Percentiles rank a stretch among this genome's conserved stretches.
Evolutionary conservation across 257 asterid species (phyloP).

Genomic region (Lantana camara): DNA sequence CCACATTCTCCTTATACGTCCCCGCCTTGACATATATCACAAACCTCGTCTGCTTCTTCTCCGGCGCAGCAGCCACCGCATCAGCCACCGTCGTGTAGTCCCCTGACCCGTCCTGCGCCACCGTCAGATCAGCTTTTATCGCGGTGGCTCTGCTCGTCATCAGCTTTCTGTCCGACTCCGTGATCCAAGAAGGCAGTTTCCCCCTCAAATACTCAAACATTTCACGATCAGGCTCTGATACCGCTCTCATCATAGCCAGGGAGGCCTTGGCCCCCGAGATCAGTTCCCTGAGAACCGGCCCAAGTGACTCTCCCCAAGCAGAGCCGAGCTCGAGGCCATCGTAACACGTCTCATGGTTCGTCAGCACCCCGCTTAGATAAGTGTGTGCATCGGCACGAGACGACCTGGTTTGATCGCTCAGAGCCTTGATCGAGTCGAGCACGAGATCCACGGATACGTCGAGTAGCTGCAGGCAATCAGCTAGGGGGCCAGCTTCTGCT

Average conservation of each 20-base stretch:
- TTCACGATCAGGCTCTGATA: not conserved
- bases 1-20: slow-evolving; percentile 51
- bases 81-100: slow-evolving; percentile 41
- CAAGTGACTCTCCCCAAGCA: not conserved
- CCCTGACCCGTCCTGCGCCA: slow-evolving; percentile 56
- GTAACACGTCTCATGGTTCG: slow-evolving; percentile 53
- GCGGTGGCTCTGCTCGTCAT: slow-evolving; percentile 28
- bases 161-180: slow-evolving; percentile 36
- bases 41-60: slow-evolving; percentile 32
- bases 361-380: slow-evolving; percentile 56
- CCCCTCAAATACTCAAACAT: not conserved
- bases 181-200: slow-evolving; percentile 48
- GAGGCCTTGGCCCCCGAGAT: slow-evolving; percentile 43
- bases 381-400: slow-evolving; percentile 36
- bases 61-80: slow-evolving; percentile 54
- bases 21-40: slow-evolving; percentile 59
- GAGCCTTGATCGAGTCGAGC: slow-evolving; percentile 33
- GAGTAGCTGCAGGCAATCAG: slow-evolving; percentile 52
- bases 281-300: slow-evolving; percentile 27
- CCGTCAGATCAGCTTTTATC: slow-evolving; percentile 38
- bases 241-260: slow-evolving; percentile 38
- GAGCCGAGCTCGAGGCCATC: slow-evolving; percentile 44
- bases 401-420: not conserved
- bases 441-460: slow-evolving; percentile 46
- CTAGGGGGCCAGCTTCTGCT: slow-evolving; percentile 32